These are phyloP conservation scores for Neofusicoccum umdonicola DNA, from an alignment of 2,329 filamentous ascomycete genomes.

Conservation along the genomic window DNA sequence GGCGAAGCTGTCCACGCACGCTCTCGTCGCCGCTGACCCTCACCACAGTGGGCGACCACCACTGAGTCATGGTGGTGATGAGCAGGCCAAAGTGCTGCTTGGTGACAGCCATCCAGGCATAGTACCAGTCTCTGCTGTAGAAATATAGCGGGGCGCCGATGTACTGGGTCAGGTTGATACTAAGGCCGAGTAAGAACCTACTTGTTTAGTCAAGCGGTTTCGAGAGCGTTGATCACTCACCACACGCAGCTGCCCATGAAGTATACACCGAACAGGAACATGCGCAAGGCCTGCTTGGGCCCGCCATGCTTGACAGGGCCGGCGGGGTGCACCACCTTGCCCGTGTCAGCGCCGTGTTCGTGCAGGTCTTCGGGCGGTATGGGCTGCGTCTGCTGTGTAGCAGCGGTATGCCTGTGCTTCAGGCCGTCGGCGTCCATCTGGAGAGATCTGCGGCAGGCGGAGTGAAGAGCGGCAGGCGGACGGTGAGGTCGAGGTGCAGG, in stretches of 20 bases:
- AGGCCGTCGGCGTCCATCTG: slow-evolving; percentile 30
- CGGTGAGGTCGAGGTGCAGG: slow-evolving; percentile 5
- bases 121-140: slow-evolving; percentile 71
- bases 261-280: slow-evolving; percentile 45
- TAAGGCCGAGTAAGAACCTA: slow-evolving; percentile 22
- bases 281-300: slow-evolving; percentile 42
- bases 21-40: slow-evolving; percentile 79
- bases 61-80: slow-evolving; percentile 75
- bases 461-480: not conserved
- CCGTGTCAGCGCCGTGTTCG: slow-evolving; percentile 1
- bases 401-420: slow-evolving; percentile 28
- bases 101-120: slow-evolving; percentile 82
- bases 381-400: not conserved
- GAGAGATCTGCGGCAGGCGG: slow-evolving; percentile 17
- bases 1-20: slow-evolving; percentile 69
- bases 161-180: slow-evolving; percentile 64
- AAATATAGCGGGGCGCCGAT: slow-evolving; percentile 72
- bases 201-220: not conserved
- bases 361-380: slow-evolving; percentile 4
- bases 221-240: slow-evolving; percentile 28
- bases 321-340: slow-evolving; percentile 29
- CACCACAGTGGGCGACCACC: slow-evolving; percentile 78
- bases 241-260: slow-evolving; percentile 44
- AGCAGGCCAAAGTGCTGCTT: slow-evolving; percentile 79
- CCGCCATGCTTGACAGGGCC: slow-evolving; percentile 43